A percentile compares a stretch with the other conserved stretches of the same genome.
phyloP scores from a whole-genome alignment of 2,329 filamentous ascomycete species.

The Talaromyces sp. region DNA sequence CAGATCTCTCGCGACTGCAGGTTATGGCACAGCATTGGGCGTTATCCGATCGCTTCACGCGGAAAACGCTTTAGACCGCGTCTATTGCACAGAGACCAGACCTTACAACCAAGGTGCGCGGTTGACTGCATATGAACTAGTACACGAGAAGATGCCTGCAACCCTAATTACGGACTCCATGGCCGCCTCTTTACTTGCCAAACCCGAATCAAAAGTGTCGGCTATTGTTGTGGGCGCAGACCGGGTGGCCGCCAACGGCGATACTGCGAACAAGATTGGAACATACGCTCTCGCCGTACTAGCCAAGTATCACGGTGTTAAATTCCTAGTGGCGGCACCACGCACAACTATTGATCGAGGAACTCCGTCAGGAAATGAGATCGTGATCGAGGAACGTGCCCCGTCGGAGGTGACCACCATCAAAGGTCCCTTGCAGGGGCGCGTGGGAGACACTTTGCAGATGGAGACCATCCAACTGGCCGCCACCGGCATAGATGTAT shows the following conservation, averaged over 20 bases:
- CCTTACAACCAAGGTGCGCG: constrained; percentile 98
- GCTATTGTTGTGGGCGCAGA: constrained; percentile 94
- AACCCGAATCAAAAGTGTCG: constrained; percentile 62
- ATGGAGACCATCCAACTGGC: constrained; percentile 74
- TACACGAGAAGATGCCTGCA: constrained; percentile 85
- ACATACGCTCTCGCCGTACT: constrained; percentile 92
- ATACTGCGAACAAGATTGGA: constrained; percentile 98
- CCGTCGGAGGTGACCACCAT: constrained; percentile 79
- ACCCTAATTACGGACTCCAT: constrained; percentile 96
- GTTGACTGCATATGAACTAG: constrained; percentile 93
- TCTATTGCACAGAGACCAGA: constrained; percentile 93
- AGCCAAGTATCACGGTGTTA: constrained; percentile 80
- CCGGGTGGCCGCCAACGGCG: constrained; percentile 90
- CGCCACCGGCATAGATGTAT: constrained; percentile 72
- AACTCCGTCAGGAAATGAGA: constrained; percentile 72
- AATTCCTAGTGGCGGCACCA: constrained; percentile 92
- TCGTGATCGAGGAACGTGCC: constrained; percentile 86
- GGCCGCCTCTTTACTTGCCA: constrained; percentile 77
- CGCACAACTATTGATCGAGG: constrained; percentile 88
- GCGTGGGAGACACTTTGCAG: constrained; percentile 48
- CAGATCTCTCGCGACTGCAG: constrained; percentile 87
- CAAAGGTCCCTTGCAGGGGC: constrained; percentile 68
- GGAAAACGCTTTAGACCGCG: constrained; percentile 66
- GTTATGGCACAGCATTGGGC: constrained; percentile 93
- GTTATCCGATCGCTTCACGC: constrained; percentile 81